Percentiles rank a stretch among this genome's conserved stretches.
Evolutionary conservation across 2,329 filamentous ascomycete species (phyloP).

Genomic region (Pestalotiopsis sp.): DNA sequence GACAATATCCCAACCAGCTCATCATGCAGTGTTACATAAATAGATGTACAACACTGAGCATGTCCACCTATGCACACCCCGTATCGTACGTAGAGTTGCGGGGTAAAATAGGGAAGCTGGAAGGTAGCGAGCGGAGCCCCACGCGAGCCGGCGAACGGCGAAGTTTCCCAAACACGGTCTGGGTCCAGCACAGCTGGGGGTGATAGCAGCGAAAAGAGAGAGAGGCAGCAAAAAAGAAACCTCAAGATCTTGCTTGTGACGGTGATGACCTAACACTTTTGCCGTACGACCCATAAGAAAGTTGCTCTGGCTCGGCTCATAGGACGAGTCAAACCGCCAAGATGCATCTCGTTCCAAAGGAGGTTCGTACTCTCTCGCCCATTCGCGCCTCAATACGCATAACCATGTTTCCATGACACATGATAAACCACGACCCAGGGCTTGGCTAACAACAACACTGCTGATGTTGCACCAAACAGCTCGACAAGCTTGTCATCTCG

Average conservation of each 20-base stretch:
- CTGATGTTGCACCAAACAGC: conserved; percentile 49
- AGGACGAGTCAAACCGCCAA: conserved; percentile 4
- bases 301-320: background rate
- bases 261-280: background rate
- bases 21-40: background rate
- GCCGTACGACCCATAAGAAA: background rate
- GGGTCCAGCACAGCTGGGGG: background rate
- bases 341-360: conserved; percentile 38
- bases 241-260: too few species aligned
- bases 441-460: conserved; percentile 12
- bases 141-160: conserved; percentile 12
- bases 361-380: conserved; percentile 27
- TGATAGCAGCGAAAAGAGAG: background rate
- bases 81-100: conserved; percentile 5
- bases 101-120: conserved; percentile 4
- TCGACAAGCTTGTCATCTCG: conserved; percentile 94
- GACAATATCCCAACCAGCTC: background rate
- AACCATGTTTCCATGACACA: conserved; percentile 3
- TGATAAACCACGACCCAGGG: background rate
- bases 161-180: background rate
- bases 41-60: background rate
- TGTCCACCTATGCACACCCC: background rate
- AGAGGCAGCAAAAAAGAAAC: background rate
- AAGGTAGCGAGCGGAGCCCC: background rate
- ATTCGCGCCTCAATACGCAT: background rate